Evolutionary conservation across 2,329 filamentous ascomycete species (phyloP).

Genomic region (Nectriaceae sp.): DNA sequence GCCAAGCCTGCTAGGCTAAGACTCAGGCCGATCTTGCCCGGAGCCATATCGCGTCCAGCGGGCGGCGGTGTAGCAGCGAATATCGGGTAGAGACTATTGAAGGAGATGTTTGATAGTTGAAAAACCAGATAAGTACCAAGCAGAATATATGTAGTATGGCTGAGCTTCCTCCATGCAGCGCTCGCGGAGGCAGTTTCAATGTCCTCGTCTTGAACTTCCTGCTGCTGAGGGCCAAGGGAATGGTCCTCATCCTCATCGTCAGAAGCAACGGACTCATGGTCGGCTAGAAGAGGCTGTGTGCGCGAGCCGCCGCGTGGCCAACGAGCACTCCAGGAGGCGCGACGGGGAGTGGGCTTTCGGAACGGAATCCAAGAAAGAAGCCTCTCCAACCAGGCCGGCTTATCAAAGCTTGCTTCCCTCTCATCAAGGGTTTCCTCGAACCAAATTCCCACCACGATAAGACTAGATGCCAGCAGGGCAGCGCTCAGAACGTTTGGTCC

Average conservation of each 20-base stretch:
- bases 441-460: conserved; percentile 75
- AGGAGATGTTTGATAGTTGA: conserved; percentile 90
- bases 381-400: conserved; percentile 36
- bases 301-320: conserved; percentile 35
- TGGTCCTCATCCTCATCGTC: conserved; percentile 28
- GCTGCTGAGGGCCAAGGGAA: conserved; percentile 11
- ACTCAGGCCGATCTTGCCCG: conserved; percentile 81
- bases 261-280: conserved; percentile 26
- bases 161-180: conserved; percentile 59
- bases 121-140: conserved; percentile 89
- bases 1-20: conserved; percentile 81
- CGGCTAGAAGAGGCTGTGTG: conserved; percentile 32
- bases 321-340: conserved; percentile 40
- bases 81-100: conserved; percentile 93
- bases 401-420: conserved; percentile 29
- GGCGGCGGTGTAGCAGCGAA: conserved; percentile 79
- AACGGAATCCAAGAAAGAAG: conserved; percentile 31
- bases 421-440: conserved; percentile 74
- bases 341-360: conserved; percentile 19
- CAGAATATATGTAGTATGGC: conserved; percentile 78
- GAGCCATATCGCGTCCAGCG: conserved; percentile 73
- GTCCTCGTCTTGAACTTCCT: conserved; percentile 26
- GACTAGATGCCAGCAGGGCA: conserved; percentile 68
- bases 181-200: conserved; percentile 13
- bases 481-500: conserved; percentile 81